phyloP scores from a whole-genome alignment of 2,329 filamentous ascomycete species.

The Apiospora kogelbergensis region DNA sequence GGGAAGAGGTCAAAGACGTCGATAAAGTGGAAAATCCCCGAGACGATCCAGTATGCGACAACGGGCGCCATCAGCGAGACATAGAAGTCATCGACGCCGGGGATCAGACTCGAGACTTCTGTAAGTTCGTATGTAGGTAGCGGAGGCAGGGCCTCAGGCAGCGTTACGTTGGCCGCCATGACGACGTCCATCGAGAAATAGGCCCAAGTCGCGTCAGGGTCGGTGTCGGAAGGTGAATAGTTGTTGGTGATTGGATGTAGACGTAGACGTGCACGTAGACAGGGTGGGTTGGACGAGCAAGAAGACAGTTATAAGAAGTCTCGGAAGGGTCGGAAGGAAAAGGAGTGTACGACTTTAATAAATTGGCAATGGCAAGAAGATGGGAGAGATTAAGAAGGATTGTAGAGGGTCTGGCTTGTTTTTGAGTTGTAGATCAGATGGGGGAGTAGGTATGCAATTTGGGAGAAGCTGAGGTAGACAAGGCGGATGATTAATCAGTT shows the following conservation, averaged over 20 bases:
- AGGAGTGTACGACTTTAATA: not conserved
- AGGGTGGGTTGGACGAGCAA: not conserved
- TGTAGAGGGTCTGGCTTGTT: not conserved
- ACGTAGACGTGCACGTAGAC: not conserved
- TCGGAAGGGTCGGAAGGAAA: not conserved
- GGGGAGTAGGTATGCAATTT: not conserved
- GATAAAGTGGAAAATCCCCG: constrained; percentile 82
- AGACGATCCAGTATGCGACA: constrained; percentile 84
- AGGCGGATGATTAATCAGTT: not conserved
- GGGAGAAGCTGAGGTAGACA: not conserved
- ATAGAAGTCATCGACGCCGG: constrained; percentile 79
- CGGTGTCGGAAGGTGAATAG: not conserved
- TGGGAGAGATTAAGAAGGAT: not conserved
- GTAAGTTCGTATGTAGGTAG: constrained; percentile 78
- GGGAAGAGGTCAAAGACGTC: constrained; percentile 85
- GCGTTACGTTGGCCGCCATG: constrained; percentile 51
- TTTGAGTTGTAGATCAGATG: not conserved
- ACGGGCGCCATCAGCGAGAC: constrained; percentile 76
- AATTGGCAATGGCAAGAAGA: not conserved
- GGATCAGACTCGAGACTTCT: constrained; percentile 69
- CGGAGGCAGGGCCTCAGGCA: constrained; percentile 70
- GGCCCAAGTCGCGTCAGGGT: constrained; percentile 7
- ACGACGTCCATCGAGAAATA: constrained; percentile 13
- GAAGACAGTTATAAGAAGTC: not conserved
- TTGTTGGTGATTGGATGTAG: not conserved